These are phyloP conservation scores for Macrophomina phaseolina DNA, from an alignment of 2,329 filamentous ascomycete genomes.

Conservation along the genomic window DNA sequence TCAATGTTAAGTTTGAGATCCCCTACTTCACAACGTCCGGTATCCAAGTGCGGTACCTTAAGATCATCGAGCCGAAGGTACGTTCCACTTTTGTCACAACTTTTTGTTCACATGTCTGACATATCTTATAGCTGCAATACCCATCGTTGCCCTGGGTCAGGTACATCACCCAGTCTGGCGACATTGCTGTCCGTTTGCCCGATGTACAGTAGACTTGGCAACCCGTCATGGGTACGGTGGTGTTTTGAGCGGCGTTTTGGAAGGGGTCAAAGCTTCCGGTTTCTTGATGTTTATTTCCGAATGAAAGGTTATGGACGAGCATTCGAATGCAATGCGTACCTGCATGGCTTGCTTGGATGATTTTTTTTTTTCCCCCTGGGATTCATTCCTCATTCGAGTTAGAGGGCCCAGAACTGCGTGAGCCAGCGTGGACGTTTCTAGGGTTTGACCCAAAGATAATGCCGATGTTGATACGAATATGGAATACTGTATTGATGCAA, in stretches of 20 bases:
- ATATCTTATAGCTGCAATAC: constrained; percentile 79
- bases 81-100: constrained; percentile 38
- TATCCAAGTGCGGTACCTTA: constrained; percentile 97
- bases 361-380: neutral
- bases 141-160: constrained; percentile 96
- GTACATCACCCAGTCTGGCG: constrained; percentile 97
- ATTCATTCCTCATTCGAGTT: neutral
- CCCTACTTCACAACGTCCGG: constrained; percentile 99
- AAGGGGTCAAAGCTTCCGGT: neutral
- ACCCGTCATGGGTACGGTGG: neutral
- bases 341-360: neutral
- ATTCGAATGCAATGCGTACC: neutral
- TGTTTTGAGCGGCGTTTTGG: neutral
- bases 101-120: neutral
- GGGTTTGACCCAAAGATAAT: neutral
- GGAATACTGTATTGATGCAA: neutral
- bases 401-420: neutral
- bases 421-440: neutral
- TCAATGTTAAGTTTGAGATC: constrained; percentile 99
- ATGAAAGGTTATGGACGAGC: neutral
- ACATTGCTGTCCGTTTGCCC: constrained; percentile 94
- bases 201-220: constrained; percentile 69
- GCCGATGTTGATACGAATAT: neutral
- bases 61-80: constrained; percentile 99
- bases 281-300: neutral